A percentile compares a stretch with the other conserved stretches of the same genome.
These are phyloP conservation scores for Aspergillus biplanus DNA, from an alignment of 495 filamentous ascomycete genomes.

Conservation along the genomic window DNA sequence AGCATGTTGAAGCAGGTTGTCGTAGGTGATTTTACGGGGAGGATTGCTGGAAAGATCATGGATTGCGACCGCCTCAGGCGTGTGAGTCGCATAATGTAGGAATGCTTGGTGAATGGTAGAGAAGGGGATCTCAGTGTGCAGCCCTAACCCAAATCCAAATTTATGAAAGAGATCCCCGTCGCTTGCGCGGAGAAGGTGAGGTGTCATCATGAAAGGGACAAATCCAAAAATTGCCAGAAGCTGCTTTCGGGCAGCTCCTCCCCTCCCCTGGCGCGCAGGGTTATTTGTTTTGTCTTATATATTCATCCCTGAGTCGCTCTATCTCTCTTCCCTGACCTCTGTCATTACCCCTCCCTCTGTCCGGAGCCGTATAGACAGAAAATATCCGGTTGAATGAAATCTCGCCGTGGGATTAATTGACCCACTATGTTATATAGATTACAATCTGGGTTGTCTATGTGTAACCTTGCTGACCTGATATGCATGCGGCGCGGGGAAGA, in stretches of 20 bases:
- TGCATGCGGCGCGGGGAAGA: not conserved
- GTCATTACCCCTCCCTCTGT: not conserved
- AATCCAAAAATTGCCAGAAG: not conserved
- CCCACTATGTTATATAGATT: not conserved
- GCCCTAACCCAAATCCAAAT: slow-evolving; percentile 12
- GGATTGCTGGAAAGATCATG: slow-evolving; percentile 1
- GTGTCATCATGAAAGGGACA: not conserved
- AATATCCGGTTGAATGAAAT: not conserved
- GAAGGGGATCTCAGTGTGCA: slow-evolving; percentile 6
- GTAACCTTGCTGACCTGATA: not conserved
- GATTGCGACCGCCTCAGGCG: slow-evolving; percentile 5
- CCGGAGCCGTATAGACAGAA: not conserved
- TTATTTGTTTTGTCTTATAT: too few relatives aligned
- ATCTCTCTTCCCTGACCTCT: too few relatives aligned
- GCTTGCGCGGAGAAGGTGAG: not conserved
- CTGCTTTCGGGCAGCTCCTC: too few relatives aligned
- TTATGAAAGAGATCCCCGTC: slow-evolving; percentile 6
- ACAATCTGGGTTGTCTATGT: not conserved
- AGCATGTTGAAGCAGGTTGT: slow-evolving; percentile 7
- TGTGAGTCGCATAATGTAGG: slow-evolving; percentile 9
- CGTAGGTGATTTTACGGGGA: slow-evolving; percentile 9
- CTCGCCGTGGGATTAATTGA: not conserved
- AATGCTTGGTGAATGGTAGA: slow-evolving; percentile 13
- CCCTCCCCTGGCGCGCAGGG: too few relatives aligned
- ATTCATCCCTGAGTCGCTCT: too few relatives aligned